Conservation (phyloP, 2,329 filamentous ascomycete species). For the Xylaria sp. region DNA sequence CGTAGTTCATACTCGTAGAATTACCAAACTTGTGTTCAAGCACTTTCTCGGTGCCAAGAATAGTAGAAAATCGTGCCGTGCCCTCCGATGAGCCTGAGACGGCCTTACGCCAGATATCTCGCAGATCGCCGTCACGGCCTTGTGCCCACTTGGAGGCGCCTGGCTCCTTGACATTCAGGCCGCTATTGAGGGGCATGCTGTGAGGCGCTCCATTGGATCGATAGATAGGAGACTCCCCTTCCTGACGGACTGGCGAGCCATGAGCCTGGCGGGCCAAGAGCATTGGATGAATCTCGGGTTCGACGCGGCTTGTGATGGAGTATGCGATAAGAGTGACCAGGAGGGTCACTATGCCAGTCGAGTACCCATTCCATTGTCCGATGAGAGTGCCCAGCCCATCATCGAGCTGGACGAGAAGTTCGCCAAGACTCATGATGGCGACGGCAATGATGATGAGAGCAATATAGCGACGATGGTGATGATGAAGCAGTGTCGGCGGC, state of each 20-base stretch:
- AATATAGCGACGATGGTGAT: not conserved
- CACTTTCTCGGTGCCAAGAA: slow-evolving; percentile 69
- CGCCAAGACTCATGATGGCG: slow-evolving; percentile 39
- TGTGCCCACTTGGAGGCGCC: slow-evolving; percentile 75
- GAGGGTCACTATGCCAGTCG: slow-evolving; percentile 63
- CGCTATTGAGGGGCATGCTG: slow-evolving; percentile 71
- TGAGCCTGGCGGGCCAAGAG: slow-evolving; percentile 80
- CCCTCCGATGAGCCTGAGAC: slow-evolving; percentile 59
- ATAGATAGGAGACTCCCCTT: slow-evolving; percentile 80
- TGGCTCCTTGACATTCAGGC: slow-evolving; percentile 75
- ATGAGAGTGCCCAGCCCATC: slow-evolving; percentile 62
- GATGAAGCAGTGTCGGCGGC: not conserved
- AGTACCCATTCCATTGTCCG: slow-evolving; percentile 76
- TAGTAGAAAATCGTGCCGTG: slow-evolving; percentile 69
- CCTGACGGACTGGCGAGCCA: slow-evolving; percentile 71
- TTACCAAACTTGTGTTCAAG: slow-evolving; percentile 64
- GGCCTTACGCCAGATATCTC: slow-evolving; percentile 81
- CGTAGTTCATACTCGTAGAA: slow-evolving; percentile 10
- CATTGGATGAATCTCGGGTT: slow-evolving; percentile 88
- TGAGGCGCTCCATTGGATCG: slow-evolving; percentile 79
- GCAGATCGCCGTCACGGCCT: slow-evolving; percentile 81
- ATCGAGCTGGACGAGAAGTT: slow-evolving; percentile 64
- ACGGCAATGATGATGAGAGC: not conserved
- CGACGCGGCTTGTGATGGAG: slow-evolving; percentile 63
- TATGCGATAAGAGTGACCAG: slow-evolving; percentile 66